Evolutionary conservation across 331 rosid genomes (phyloP).

Genomic region (Malus hybrid): DNA sequence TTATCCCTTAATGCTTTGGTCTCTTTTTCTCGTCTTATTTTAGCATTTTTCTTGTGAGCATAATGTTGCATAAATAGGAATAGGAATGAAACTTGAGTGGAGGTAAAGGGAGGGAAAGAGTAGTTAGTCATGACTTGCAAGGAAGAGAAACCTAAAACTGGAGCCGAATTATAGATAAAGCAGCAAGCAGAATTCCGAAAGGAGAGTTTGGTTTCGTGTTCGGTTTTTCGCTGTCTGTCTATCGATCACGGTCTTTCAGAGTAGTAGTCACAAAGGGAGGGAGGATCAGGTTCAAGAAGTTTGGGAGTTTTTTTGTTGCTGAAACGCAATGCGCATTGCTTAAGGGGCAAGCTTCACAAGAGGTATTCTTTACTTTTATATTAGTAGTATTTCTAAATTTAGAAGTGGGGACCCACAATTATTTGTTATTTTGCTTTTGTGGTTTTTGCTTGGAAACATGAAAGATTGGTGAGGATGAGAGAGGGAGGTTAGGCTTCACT

Average conservation of each 20-base stretch:
- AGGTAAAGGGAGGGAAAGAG: conserved; percentile 13
- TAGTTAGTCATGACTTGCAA: conserved; percentile 42
- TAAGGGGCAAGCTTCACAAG: neutral
- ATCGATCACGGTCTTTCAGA: neutral
- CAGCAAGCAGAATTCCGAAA: conserved; percentile 1
- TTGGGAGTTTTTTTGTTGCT: conserved; percentile 1
- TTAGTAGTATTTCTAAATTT: neutral
- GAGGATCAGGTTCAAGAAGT: neutral
- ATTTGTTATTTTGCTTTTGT: neutral
- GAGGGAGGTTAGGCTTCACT: neutral
- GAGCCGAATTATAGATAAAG: conserved; percentile 19
- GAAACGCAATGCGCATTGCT: conserved; percentile 12
- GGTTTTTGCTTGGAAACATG: neutral
- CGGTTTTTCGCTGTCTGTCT: neutral
- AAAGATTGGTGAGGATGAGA: neutral
- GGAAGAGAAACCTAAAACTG: conserved; percentile 21
- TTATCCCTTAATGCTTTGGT: conserved; percentile 16
- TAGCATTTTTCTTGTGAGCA: conserved; percentile 10
- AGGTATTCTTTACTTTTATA: neutral
- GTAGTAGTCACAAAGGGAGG: neutral
- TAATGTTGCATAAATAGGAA: neutral
- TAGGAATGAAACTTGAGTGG: conserved; percentile 3
- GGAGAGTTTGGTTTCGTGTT: neutral
- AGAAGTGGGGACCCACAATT: neutral
- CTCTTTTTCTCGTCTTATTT: neutral